phyloP scores from a whole-genome alignment of 2,329 filamentous ascomycete genomes.

The Phialocephala subalpina region DNA sequence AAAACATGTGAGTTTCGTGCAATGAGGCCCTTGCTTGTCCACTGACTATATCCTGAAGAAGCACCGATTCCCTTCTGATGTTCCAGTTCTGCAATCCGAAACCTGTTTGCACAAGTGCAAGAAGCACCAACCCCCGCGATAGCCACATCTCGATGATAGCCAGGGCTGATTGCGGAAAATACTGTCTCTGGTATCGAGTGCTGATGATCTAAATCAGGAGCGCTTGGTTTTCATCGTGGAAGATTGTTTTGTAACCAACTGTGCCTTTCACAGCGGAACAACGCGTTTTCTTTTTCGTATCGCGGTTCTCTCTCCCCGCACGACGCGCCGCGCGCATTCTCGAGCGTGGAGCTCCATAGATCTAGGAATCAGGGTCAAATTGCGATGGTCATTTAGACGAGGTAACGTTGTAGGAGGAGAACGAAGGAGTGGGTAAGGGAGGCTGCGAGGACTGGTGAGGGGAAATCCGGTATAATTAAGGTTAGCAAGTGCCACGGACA shows the following conservation, averaged over 20 bases:
- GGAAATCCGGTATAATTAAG: too few relatives aligned
- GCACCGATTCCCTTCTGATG: not conserved
- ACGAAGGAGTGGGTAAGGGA: too few relatives aligned
- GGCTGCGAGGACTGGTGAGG: too few relatives aligned
- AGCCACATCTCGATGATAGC: constrained; percentile 1
- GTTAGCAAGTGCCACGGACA: too few relatives aligned
- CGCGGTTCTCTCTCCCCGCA: not conserved
- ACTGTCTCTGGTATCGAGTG: not conserved
- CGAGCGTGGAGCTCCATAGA: not conserved
- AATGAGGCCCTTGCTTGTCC: not conserved
- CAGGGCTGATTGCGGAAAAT: not conserved
- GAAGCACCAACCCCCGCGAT: not conserved
- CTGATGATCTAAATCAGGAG: not conserved
- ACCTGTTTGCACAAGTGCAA: not conserved
- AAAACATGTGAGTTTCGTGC: constrained; percentile 2
- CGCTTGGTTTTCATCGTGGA: not conserved
- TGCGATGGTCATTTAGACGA: too few relatives aligned
- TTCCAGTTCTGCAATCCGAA: constrained; percentile 1
- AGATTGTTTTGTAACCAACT: not conserved
- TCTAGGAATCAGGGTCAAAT: not conserved
- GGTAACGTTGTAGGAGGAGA: too few relatives aligned
- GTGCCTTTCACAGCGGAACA: not conserved
- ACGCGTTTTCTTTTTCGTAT: constrained; percentile 1
- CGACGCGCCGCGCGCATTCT: not conserved
- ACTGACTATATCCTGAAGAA: constrained; percentile 1